Base-by-base conservation (phyloP, 192 early-diverging fungal species). In the Paraglomus brasilianum region DNA sequence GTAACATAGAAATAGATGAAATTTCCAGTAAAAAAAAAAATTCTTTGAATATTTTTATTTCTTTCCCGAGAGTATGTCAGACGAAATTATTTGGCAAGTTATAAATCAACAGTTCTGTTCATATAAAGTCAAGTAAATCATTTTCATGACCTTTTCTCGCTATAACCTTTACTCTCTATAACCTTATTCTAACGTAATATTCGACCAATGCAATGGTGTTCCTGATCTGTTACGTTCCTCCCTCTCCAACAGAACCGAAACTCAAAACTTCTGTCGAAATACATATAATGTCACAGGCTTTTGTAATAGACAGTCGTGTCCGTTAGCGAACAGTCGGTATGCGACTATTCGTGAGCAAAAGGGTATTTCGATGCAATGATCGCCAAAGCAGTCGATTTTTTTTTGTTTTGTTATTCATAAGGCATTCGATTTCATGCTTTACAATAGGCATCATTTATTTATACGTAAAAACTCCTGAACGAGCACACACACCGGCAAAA, bases 71-170 rank as follows among this genome's bases (percentile, higher is more conserved):
- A 36, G 8, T 19, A 82, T 52, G 70, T 76, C 77, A 74, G 90
- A 91, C 84, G 86, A 94, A 72, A 81, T 97, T 46, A 90, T 98
- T 71, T 98, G 96, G 96, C 87, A 93, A 72, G 91, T 94, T 53
- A 93, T 98, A 58, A 95, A 93, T 76, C 88, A 93, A 82, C 89
- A 96, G 75, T 98, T 98, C 76, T 98, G 96, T 73, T 95, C 95
- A 14, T 98, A 89, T 86, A 98, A 97, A 91, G 89, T 96, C 83
- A 95, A 95, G 89, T 92, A 84, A 57, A 85, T 78, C 5, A 30
- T 2, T 38, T 56, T 15, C 1, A 56, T 9, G 21, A 36, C 21
- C 17, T 36, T 50, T 0, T 38, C 56, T 30, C 24, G 14, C 21
- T 3, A 7, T 36, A 59, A 9, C 5, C 46, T 46, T 30, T 40